Evolutionary conservation across 164 flowering plant species (phyloP).

Genomic region (Saururus chinensis): DNA sequence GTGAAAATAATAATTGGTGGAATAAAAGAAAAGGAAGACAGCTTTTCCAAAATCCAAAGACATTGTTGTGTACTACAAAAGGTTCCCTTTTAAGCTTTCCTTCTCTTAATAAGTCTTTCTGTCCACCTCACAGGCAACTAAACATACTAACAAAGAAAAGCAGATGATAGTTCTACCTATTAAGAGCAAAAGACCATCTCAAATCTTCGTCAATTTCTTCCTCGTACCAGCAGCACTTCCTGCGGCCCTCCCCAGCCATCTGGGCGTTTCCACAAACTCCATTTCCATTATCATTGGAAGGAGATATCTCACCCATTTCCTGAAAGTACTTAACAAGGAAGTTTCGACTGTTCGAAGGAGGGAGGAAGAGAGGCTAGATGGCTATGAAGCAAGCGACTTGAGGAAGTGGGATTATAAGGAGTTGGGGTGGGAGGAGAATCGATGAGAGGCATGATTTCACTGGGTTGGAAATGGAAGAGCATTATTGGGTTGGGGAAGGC

Average conservation of each 20-base stretch:
- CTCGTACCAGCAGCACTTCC: slow-evolving; percentile 95
- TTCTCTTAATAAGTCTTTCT: no score
- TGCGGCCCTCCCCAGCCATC: slow-evolving; percentile 24
- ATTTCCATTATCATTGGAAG: slow-evolving; percentile 34
- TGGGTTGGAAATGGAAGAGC: slow-evolving; percentile 2
- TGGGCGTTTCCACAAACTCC: slow-evolving; percentile 5
- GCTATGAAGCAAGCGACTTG: slow-evolving; percentile 3
- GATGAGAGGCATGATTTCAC: slow-evolving; percentile 17
- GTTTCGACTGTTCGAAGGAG: not conserved
- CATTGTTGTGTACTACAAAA: not conserved
- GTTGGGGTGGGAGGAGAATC: slow-evolving; percentile 21
- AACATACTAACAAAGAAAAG: no score
- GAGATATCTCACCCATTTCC: slow-evolving; percentile 54
- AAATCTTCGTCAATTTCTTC: slow-evolving; percentile 83
- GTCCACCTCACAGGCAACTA: no score
- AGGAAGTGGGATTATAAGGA: slow-evolving; percentile 8
- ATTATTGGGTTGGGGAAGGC: slow-evolving; percentile 5
- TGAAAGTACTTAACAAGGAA: not conserved
- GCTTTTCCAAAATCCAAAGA: no score
- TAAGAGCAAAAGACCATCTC: slow-evolving; percentile 79
- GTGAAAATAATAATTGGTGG: no score
- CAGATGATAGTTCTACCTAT: not conserved
- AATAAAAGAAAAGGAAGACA: no score
- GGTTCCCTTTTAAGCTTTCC: no score
- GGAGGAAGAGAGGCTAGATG: slow-evolving; percentile 7